Percentiles rank a stretch among this genome's conserved stretches.
phyloP scores from a whole-genome alignment of 768 basidiomycete species.

The Lentinula raphanica region DNA sequence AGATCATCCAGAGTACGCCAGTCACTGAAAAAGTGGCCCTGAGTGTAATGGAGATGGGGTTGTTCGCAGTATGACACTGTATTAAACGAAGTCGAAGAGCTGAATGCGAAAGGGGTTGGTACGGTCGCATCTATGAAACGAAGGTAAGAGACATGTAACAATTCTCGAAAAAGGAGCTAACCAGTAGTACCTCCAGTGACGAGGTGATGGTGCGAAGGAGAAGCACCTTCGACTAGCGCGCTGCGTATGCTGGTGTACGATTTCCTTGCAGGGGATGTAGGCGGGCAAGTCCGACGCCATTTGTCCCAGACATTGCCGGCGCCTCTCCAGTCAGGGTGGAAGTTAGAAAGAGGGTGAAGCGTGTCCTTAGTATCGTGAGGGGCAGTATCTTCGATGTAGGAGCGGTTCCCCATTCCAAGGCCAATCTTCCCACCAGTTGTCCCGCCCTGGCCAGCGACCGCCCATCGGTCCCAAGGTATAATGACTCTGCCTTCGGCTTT shows the following conservation, averaged over 20 bases:
- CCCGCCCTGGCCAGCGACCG: background rate
- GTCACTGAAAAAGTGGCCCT: slow-evolving; percentile 97
- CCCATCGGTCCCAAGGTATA: slow-evolving; percentile 76
- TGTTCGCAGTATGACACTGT: slow-evolving; percentile 69
- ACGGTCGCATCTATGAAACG: background rate
- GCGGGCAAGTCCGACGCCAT: slow-evolving; percentile 84
- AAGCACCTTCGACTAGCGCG: slow-evolving; percentile 22
- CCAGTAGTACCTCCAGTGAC: background rate
- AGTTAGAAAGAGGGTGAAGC: slow-evolving; percentile 24
- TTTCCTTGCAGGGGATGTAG: slow-evolving; percentile 71
- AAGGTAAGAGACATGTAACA: too few species aligned
- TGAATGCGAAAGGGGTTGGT: slow-evolving; percentile 60
- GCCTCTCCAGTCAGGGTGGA: slow-evolving; percentile 80
- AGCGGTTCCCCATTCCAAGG: background rate
- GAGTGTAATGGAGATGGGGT: slow-evolving; percentile 80
- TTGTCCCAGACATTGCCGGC: slow-evolving; percentile 91
- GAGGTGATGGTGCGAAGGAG: background rate
- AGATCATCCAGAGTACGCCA: slow-evolving; percentile 84
- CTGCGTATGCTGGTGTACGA: slow-evolving; percentile 75
- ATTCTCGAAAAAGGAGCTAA: background rate
- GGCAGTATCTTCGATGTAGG: background rate
- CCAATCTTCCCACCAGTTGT: background rate
- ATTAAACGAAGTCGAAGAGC: slow-evolving; percentile 49
- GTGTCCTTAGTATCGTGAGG: background rate
- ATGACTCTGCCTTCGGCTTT: slow-evolving; percentile 92